Conservation (phyloP, 257 asterid genomes). For the Mentha longifolia region DNA sequence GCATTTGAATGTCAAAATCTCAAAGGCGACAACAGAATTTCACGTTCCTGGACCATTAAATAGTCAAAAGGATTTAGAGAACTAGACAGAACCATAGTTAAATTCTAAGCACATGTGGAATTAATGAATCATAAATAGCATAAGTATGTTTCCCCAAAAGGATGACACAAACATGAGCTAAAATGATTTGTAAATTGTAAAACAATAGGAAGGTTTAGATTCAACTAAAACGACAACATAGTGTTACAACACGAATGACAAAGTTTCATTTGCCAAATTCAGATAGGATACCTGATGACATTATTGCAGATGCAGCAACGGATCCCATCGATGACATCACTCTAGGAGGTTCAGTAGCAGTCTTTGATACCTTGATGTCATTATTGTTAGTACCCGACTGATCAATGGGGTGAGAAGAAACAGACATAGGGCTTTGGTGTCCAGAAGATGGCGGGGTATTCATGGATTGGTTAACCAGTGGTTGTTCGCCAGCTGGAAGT, state of each 20-base stretch:
- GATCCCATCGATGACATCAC: constrained; percentile 50
- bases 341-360: constrained; percentile 50
- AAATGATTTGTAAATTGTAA: background rate
- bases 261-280: background rate
- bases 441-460: constrained; percentile 46
- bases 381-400: constrained; percentile 46
- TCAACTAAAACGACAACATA: background rate
- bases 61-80: background rate
- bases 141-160: background rate
- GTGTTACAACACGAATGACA: background rate
- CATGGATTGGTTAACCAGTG: constrained; percentile 43
- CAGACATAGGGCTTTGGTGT: constrained; percentile 65
- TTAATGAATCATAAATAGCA: background rate
- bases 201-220: background rate
- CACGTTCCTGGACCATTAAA: background rate
- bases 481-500: constrained; percentile 46
- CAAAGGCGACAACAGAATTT: background rate
- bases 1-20: background rate
- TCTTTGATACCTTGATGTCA: constrained; percentile 42
- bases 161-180: background rate
- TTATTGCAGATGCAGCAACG: constrained; percentile 43
- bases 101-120: background rate
- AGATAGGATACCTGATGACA: constrained; percentile 52
- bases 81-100: background rate
- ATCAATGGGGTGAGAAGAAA: constrained; percentile 62